Conservation (phyloP, 768 basidiomycete genomes). For the Psilocybe tampanensis region DNA sequence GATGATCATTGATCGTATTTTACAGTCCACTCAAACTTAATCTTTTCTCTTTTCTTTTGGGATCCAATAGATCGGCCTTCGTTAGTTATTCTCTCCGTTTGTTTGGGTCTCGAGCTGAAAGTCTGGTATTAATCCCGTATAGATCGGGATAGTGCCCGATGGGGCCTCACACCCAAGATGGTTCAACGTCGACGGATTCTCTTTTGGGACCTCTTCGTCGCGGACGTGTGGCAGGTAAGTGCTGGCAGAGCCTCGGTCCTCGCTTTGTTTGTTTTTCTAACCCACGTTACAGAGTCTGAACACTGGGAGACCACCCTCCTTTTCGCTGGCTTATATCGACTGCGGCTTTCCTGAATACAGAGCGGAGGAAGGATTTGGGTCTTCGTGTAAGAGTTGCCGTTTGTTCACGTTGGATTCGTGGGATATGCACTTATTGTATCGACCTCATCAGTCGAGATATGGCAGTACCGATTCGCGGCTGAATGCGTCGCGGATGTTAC, state of each 20-base stretch:
- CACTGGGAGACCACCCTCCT: constrained; percentile 71
- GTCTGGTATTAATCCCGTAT: neutral
- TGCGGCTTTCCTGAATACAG: constrained; percentile 57
- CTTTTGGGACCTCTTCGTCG: constrained; percentile 80
- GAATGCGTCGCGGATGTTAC: constrained; percentile 70
- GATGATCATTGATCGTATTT: no score
- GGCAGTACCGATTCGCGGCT: constrained; percentile 65
- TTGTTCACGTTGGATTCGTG: neutral
- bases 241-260: constrained; percentile 20
- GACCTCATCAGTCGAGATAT: constrained; percentile 58
- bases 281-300: constrained; percentile 53
- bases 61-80: constrained; percentile 58
- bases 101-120: neutral
- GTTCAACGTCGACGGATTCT: constrained; percentile 67
- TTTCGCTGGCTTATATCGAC: constrained; percentile 67
- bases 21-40: no score
- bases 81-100: constrained; percentile 41
- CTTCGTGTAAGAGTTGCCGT: constrained; percentile 30
- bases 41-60: neutral
- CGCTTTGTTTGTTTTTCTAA: neutral
- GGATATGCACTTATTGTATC: neutral
- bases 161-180: constrained; percentile 63
- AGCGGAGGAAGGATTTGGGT: constrained; percentile 30
- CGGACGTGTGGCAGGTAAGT: constrained; percentile 71
- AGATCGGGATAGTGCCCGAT: constrained; percentile 70